Base-by-base conservation (phyloP, 169 alveolate species). In the Plasmodium fragile region DNA sequence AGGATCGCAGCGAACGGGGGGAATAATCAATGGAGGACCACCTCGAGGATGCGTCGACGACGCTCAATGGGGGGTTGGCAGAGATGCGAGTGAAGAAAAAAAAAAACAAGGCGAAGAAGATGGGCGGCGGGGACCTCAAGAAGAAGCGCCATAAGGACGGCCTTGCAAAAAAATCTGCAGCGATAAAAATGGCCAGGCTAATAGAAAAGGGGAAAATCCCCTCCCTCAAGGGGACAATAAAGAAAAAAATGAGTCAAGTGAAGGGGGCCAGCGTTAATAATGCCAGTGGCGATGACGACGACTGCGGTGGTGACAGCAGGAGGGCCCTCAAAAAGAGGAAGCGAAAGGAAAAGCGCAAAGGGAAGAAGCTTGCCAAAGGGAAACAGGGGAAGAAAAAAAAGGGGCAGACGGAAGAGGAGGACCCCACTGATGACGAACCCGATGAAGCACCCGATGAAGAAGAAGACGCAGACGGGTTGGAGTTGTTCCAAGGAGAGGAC, bases 171-270 rank as follows among this genome's bases (percentile, higher is more conserved):
- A 55, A 55, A 22, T 0, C 4, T 10, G 30, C 16, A 36, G 34
- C 34, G 75, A 6, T 4, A 6, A 59, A 59, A 59, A 25, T 59
- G 28, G 75, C 34, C 1, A 59, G 8, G 34, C 34, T 59, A 2
- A 59, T 59, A 18, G 75, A 59, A 59, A 59, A 5, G 75, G 75
- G 75, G 16, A 59, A 59, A 59, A 59, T 59, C 11, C 75, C 75
- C 36, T 0, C 75, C 75, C 75, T 59, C 32, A 59, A 59, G 34
- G 34, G 81, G 52, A 32, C 18, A 32, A 72, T 72, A 28, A 36
- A 32, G 30, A 16, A 10, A 18, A 72, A 72, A 72, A 25, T 30
- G 41, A 34, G 6, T 1, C 28, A 72, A 18, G 1, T 1, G 52
- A 72, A 72, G 28, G 3, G 28, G 81, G 32, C 18, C 55, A 72